Evolutionary conservation across 2,329 filamentous ascomycete genomes (phyloP), one percentile per base, ranked within the genome.

Genomic region (Monilinia fructigena): DNA sequence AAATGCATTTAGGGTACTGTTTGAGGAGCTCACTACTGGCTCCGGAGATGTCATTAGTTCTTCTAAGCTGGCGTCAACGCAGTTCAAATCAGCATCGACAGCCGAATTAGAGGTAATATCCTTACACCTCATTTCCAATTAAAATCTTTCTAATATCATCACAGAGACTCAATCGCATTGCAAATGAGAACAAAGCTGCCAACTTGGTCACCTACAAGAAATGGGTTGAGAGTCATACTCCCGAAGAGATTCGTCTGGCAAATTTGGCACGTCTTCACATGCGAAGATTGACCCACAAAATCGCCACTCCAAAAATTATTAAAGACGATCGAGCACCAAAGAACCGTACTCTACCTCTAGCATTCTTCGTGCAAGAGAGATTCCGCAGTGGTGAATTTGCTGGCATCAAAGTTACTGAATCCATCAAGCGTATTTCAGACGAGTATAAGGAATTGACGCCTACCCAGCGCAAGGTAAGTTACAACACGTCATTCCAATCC

Each of bases 181-280:
- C 82, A 61, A 80, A 79, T 65, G 73, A 82, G 67, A 81, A 80
- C 70, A 80, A 75, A 26, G 79, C 77, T 52, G 76, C 78, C 18
- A 82, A 81, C 60, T 70, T 75, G 26, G 76, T 77, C 26, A 78
- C 77, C 18, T 83, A 82, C 73, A 77, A 82, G 40, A 74, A 79
- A 67, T 90, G 85, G 85, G 75, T 90, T 26, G 75, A 81, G 42
- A 77, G 75, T 3, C 76, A 87, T 72, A 84, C 84, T 1, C 82
- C 85, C 12, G 78, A 83, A 6, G 75, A 88, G 72, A 89, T 90
- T 71, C 78, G 78, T 55, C 67, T 79, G 3, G 87, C 88, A 66
- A 90, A 90, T 74, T 73, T 70, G 14, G 88, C 88, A 14, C 84
- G 88, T 48, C 67, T 50, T 38, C 50, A 40, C 26, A 66, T 77